Base-by-base conservation (phyloP, 2,329 filamentous ascomycete genomes). In the Rhinocladiella similis region DNA sequence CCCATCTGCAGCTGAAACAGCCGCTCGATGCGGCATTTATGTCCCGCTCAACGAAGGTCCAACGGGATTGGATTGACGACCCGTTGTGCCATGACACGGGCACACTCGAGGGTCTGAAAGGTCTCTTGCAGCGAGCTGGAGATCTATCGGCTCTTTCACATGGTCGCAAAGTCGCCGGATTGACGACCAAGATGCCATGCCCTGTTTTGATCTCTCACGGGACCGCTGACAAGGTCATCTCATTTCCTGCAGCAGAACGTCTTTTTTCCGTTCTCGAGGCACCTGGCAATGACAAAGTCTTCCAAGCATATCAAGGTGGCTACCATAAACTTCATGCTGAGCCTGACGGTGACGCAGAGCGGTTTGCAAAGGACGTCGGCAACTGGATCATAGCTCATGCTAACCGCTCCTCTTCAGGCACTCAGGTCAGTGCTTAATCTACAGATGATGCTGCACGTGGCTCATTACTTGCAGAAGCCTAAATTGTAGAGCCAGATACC, bases 81-180 rank as follows among this genome's bases (percentile, higher is more conserved):
- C 68, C 78, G 48, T 77, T 96, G 50, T 85, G 86, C 71, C 91
- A 96, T 73, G 82, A 93, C 71, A 93, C 85, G 1, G 92, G 91
- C 35, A 96, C 92, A 5, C 78, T 96, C n/a, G 87, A 92, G 70
- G 89, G 89, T 1, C 70, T 96, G 33, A 82, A 88, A 0, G 86
- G 83, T 0, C 80, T 96, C 81, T 75, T 97, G 62, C 90, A 95
- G 69, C 83, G 92, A 22, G 87, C 87, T 1, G 74, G 74, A 4
- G 78, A 78, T 51, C 73, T 96, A 59, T 74, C 83, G 2, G 79
- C 75, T 49, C 72, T 84, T 27, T 73, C 66, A 62, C 70, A 84
- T 22, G 60, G 58, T 29, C 54, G 53, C 19, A 47, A 53, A 12
- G 46, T 59, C 9, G 54, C 20, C 38, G 36, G 45, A 38, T 55